phyloP scores from a whole-genome alignment of 129 eudicot species.

The Escallonia herrerae region DNA sequence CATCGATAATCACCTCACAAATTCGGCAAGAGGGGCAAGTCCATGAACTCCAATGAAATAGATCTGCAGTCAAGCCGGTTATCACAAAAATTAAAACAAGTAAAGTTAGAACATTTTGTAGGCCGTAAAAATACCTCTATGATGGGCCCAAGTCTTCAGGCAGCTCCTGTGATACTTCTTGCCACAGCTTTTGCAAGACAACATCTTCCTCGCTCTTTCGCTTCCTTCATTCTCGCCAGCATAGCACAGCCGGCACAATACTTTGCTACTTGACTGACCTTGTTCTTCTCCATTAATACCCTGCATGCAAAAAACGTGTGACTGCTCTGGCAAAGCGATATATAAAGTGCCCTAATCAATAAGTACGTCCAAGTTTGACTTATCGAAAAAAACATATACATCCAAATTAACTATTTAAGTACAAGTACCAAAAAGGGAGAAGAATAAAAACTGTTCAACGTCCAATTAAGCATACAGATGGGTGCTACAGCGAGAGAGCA shows the following conservation, averaged over 20 bases:
- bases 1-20: slow-evolving; percentile 59
- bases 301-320: slow-evolving; percentile 26
- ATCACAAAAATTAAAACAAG: slow-evolving; percentile 12
- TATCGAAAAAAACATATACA: background rate
- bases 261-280: slow-evolving; percentile 51
- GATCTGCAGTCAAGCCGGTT: slow-evolving; percentile 47
- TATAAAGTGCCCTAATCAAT: background rate
- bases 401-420: background rate
- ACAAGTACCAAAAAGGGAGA: no score
- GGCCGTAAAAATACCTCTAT: slow-evolving; percentile 53
- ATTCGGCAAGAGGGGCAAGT: slow-evolving; percentile 83
- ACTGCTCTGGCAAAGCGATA: background rate
- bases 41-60: slow-evolving; percentile 97
- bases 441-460: no score
- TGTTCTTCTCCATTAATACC: slow-evolving; percentile 63
- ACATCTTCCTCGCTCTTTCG: slow-evolving; percentile 85
- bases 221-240: slow-evolving; percentile 81
- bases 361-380: no score
- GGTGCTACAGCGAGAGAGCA: no score
- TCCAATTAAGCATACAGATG: no score
- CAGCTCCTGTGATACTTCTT: slow-evolving; percentile 91
- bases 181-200: slow-evolving; percentile 75
- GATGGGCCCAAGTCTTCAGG: slow-evolving; percentile 81
- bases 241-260: slow-evolving; percentile 88
- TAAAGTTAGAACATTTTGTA: background rate